Evolutionary conservation across 352 stramenopile genomes (phyloP).

Genomic region (Phytophthora sp.): DNA sequence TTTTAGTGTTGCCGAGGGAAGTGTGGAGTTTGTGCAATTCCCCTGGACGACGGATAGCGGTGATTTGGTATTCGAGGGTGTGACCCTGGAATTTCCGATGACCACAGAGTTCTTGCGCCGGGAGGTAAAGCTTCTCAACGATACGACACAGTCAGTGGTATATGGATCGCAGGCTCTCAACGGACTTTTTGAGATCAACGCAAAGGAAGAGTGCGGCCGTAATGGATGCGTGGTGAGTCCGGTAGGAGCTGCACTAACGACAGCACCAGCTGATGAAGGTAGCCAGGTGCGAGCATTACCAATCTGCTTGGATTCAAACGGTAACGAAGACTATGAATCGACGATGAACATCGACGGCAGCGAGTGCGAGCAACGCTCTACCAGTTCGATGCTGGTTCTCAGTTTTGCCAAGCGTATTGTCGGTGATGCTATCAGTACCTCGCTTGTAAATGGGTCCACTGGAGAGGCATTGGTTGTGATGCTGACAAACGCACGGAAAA

Average conservation of each 20-base stretch:
- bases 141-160: conserved; percentile 43
- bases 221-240: conserved; percentile 52
- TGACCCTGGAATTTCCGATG: conserved; percentile 56
- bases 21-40: conserved; percentile 40
- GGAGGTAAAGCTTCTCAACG: conserved; percentile 28
- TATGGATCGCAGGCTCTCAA: conserved; percentile 29
- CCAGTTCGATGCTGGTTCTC: conserved; percentile 50
- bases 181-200: conserved; percentile 57
- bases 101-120: conserved; percentile 41
- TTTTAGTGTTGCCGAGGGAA: conserved; percentile 36
- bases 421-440: conserved; percentile 45
- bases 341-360: conserved; percentile 35
- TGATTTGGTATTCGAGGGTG: conserved; percentile 41
- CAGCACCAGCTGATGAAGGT: conserved; percentile 42
- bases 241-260: conserved; percentile 31
- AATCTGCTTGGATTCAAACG: conserved; percentile 41
- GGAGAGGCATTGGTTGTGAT: conserved; percentile 30
- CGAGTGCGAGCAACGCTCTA: conserved; percentile 33
- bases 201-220: conserved; percentile 62
- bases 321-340: conserved; percentile 35
- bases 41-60: conserved; percentile 32
- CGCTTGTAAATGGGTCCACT: conserved; percentile 8
- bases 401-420: conserved; percentile 62
- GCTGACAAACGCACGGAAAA: conserved; percentile 48
- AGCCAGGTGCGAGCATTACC: conserved; percentile 55